Conservation (phyloP, 345 rosid species). For the Pugionium cornutum region DNA sequence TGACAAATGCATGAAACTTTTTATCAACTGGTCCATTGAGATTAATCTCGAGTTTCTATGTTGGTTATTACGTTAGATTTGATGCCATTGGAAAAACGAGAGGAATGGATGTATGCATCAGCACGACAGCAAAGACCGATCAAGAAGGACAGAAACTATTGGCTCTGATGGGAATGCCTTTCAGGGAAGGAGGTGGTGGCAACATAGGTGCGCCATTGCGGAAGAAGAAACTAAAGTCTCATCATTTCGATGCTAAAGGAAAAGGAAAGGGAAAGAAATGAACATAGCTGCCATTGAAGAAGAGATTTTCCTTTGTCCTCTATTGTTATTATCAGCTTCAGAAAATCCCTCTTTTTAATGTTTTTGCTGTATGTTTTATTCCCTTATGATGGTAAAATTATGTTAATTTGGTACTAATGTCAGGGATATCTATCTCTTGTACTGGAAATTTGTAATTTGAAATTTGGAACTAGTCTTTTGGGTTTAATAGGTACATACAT, state of each 20-base stretch:
- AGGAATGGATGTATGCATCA: conserved; percentile 95
- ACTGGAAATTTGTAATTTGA: background rate
- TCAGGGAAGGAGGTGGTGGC: conserved; percentile 63
- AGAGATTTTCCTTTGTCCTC: background rate
- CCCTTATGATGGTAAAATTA: background rate
- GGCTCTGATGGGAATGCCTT: conserved; percentile 97
- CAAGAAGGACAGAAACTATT: conserved; percentile 76
- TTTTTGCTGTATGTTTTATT: conserved; percentile 23
- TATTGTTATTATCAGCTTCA: conserved; percentile 4
- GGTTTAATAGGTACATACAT: too few relatives aligned
- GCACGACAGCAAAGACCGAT: conserved; percentile 78
- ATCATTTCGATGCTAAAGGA: conserved; percentile 71
- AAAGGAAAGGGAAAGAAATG: conserved; percentile 59
- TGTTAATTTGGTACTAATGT: background rate
- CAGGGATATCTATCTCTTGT: background rate
- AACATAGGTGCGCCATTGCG: conserved; percentile 31
- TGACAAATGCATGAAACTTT: background rate
- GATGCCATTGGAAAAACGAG: conserved; percentile 68
- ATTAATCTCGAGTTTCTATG: too few relatives aligned
- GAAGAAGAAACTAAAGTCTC: conserved; percentile 84
- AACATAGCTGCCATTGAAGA: conserved; percentile 14
- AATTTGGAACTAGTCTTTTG: too few relatives aligned
- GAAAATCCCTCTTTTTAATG: conserved; percentile 17
- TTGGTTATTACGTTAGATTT: conserved; percentile 28
- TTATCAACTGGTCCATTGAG: background rate